Base-by-base conservation (phyloP, 2,329 filamentous ascomycete species). In the Cercospora zeina region DNA sequence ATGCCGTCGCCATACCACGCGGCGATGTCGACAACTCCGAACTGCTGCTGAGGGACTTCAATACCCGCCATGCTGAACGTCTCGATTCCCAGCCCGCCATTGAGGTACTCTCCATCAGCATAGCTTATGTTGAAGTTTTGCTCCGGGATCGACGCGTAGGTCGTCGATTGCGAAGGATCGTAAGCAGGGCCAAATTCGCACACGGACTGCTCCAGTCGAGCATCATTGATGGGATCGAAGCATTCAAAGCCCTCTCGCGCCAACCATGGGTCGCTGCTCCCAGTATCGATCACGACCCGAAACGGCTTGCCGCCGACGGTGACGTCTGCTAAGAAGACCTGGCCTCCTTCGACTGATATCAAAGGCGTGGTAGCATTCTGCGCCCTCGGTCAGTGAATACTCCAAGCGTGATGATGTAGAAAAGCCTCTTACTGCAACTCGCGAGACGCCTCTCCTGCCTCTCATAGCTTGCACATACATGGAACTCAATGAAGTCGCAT, bases 231-330 rank as follows among this genome's bases (percentile, higher is more conserved):
- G 31, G 67, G 34, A 42, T 70, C 66, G 54, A 63, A 61, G 63
- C 72, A 73, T 37, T 62, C 31, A 53, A 71, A 73, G 42, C 73
- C 72, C 0, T 55, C 64, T 30, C 72, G 62, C 3, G 76, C 72
- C 1, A 81, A 68, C 77, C 80, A 82, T 1, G 79, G 80, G 59
- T 82, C 81, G 55, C 76, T 77, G 59, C 77, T 80, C 10, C 80
- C 81, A 2, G 79, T 82, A 61, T 82, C 80, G 54, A 82, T 70
- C 10, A 79, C 73, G 2, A 76, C 67, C 1, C 74, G 60, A 59
- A 81, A 74, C 4, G 61, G 57, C 49, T 73, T 65, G 11, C 67
- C 67, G 16, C 72, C 73, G 7, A 74, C 65, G 4, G 63, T 65
- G 24, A 74, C 67, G 14, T 68, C 65, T 14, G 71, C 71, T 3